Conservation (phyloP, 1,284 basidiomycete species). For the Apiotrichum montevideense region DNA sequence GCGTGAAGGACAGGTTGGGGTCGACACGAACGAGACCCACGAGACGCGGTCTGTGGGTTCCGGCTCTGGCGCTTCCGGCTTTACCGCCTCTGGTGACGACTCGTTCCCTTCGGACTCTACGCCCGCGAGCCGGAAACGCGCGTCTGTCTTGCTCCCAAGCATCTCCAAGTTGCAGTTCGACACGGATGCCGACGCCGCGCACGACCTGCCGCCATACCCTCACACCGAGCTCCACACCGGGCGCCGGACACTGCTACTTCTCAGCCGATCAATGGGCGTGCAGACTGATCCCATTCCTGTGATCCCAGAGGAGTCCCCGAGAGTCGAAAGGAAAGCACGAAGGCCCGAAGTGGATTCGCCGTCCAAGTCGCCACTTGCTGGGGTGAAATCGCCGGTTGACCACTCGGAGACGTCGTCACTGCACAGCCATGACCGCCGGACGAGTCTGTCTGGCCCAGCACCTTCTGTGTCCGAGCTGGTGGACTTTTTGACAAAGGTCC, state of each 20-base stretch:
- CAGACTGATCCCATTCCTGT: constrained; percentile 59
- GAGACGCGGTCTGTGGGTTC: constrained; percentile 12
- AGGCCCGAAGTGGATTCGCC: no score
- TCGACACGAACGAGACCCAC: no score
- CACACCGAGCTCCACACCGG: constrained; percentile 7
- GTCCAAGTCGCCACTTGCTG: no score
- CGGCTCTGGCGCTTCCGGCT: no score
- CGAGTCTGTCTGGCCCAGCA: neutral
- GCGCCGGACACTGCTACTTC: constrained; percentile 53
- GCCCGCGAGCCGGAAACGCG: constrained; percentile 29
- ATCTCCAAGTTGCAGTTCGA: constrained; percentile 1
- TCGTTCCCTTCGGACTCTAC: constrained; percentile 21
- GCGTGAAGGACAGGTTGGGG: no score
- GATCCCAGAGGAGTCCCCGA: no score
- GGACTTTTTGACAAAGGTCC: constrained; percentile 58
- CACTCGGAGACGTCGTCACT: constrained; percentile 32
- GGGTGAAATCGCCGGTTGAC: no score
- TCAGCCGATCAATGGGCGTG: constrained; percentile 61
- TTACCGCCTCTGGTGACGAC: constrained; percentile 19
- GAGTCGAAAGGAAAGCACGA: no score
- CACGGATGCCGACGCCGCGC: neutral
- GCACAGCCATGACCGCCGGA: constrained; percentile 15
- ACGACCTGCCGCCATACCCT: neutral
- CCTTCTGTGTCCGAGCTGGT: neutral
- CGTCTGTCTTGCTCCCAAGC: constrained; percentile 26